phyloP scores from a whole-genome alignment of 108 stramenopile genomes.

The Pelagomonas calceolata region DNA sequence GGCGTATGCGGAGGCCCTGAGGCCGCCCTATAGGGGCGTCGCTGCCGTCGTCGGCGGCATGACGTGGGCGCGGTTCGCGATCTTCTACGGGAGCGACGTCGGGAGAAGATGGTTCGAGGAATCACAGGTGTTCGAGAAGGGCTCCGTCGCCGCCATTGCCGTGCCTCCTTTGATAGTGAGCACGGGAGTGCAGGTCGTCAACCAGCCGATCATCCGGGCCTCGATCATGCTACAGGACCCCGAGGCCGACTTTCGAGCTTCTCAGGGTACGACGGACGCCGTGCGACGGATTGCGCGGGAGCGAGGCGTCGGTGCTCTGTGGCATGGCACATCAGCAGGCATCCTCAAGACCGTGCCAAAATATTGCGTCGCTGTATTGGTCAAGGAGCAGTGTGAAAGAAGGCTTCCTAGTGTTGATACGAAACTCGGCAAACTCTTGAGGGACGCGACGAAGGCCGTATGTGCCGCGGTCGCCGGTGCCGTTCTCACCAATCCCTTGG shows the following conservation, averaged over 20 bases:
- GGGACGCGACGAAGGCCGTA: conserved; percentile 73
- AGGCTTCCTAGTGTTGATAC: conserved; percentile 28
- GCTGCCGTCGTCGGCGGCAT: conserved; percentile 77
- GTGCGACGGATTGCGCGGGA: conserved; percentile 45
- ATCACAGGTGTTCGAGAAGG: not conserved
- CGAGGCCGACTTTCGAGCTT: conserved; percentile 43
- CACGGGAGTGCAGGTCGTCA: conserved; percentile 74
- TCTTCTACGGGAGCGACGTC: conserved; percentile 81
- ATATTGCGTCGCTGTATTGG: conserved; percentile 78
- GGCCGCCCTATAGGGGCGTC: conserved; percentile 87
- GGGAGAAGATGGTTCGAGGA: conserved; percentile 51
- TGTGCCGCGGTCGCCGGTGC: conserved; percentile 90
- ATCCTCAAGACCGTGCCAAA: conserved; percentile 97
- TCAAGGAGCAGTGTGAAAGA: conserved; percentile 71
- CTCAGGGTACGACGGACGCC: conserved; percentile 37
- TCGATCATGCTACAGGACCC: conserved; percentile 83
- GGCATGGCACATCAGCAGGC: conserved; percentile 77
- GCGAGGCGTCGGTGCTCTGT: too few species aligned
- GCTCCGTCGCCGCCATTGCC: conserved; percentile 43
- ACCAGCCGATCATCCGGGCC: conserved; percentile 84
- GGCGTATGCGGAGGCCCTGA: conserved; percentile 70
- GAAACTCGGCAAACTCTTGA: conserved; percentile 23
- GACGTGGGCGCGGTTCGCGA: conserved; percentile 93
- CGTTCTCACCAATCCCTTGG: conserved; percentile 86
- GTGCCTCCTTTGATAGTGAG: conserved; percentile 58